Base-by-base conservation (phyloP, 164 flowering plant species). In the Sextonia rubra region DNA sequence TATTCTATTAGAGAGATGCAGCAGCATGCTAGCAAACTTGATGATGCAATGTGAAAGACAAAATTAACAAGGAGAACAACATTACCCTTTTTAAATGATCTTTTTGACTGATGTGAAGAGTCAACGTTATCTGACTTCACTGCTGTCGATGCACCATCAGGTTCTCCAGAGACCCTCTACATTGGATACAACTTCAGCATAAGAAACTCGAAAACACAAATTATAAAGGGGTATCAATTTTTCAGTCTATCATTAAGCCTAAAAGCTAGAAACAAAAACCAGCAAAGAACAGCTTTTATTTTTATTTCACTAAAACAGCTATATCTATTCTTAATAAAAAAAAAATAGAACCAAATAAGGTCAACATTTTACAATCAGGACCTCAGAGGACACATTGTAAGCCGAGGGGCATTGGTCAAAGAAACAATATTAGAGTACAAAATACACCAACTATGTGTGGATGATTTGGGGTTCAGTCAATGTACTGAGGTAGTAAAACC, bases 21-120 rank as follows among this genome's bases (percentile, higher is more conserved):
- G 44, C 44, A 32, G 44, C 44, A 6, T 32, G 12, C n/a, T 20
- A 73, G 20, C 48, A 44, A 44, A 66, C 65, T 56, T 17, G 37
- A 20, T 71, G 27, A 1, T 25, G 22, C 20, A 30, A 32, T 17
- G 23, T 27, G 7, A 60, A 65, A 44, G 3, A 66, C 49, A 44
- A 64, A 71, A 52, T 12, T n/a, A 60, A 68, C 47, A 65, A 32
- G 62, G 25, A 49, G 68, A 25, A 32, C 27, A 26, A 48, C 48
- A 32, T 74, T 81, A 90, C 99, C 99, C 84, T 80, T 95, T 80
- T 72, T 93, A 61, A 95, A 76, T 73, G 85, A 85, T 48, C 73
- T 77, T 44, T 83, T 81, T 23, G 87, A 75, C 60, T 79, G 84
- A 58, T 86, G 83, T 68, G 88, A 75, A 44, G 87, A 56, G 22